Base-by-base conservation (phyloP, 2,329 filamentous ascomycete genomes). In the Tolypocladium amazonense region DNA sequence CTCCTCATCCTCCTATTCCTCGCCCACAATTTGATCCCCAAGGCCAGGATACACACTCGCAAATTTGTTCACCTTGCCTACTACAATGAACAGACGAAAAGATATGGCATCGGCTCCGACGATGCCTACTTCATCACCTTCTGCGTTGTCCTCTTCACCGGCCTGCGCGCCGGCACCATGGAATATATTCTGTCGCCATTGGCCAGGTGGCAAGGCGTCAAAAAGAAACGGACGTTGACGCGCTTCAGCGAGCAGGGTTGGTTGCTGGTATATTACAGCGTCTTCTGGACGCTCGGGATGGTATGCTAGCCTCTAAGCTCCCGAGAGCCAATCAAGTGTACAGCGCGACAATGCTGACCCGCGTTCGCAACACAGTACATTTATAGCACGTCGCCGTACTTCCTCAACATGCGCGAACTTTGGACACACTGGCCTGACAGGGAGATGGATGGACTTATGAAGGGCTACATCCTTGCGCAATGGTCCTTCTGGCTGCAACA, bases 161-260 rank as follows among this genome's bases (percentile, higher is more conserved):
- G 89, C 27, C 80, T 97, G 57, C 88, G 94, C 61, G 92, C 91
- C 45, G 86, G 85, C 58, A 79, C 84, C 60, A 95, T 97, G 85
- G 92, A 97, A 71, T 94, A 96, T 76, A 68, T 95, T 15, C 81
- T 97, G 57, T 85, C 85, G 25, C 94, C 93, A 8, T 75, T 95
- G 59, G 92, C 89, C 52, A 86, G 84, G 64, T 76, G 79, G 56
- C 81, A 83, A 63, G 93, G 93, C 41, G 83, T 97, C 67, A 81
- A 82, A 66, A 89, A 88, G 70, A 81, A 79, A 70, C 97, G 96
- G 77, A 85, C 86, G 55, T 78, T 88, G 61, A 84, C 90, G 56
- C 84, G 94, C 61, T 96, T 97, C 75, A 91, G 91, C 63, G 94
- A 99, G 77, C 94, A 99, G 76, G 90, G 88, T 55, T 97, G 93